These are phyloP conservation scores for Penicillium pulvis DNA, from an alignment of 495 filamentous ascomycete genomes.

Conservation along the genomic window DNA sequence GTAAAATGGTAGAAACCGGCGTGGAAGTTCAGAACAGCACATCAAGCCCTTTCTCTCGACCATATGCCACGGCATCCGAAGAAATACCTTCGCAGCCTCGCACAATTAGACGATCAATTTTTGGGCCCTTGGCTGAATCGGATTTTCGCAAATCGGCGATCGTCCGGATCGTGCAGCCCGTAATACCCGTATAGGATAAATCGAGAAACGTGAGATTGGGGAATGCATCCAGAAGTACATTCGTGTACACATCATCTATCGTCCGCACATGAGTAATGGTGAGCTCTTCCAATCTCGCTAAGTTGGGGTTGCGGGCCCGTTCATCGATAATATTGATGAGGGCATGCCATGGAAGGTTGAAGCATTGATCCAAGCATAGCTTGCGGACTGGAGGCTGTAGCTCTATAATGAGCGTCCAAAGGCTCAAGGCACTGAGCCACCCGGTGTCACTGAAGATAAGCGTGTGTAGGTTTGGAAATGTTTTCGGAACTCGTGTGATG, in stretches of 20 bases:
- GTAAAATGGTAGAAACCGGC: background rate
- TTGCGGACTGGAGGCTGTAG: background rate
- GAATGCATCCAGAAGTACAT: slow-evolving; percentile 19
- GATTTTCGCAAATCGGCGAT: slow-evolving; percentile 27
- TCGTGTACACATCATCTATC: slow-evolving; percentile 26
- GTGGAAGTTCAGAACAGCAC: slow-evolving; percentile 14
- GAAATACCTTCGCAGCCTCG: slow-evolving; percentile 38
- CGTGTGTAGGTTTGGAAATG: slow-evolving; percentile 34
- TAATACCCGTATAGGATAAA: slow-evolving; percentile 39
- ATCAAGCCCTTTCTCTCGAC: slow-evolving; percentile 33
- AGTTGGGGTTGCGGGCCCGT: background rate
- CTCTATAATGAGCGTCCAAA: slow-evolving; percentile 21
- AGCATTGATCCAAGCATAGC: slow-evolving; percentile 2
- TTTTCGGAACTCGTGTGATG: slow-evolving; percentile 1
- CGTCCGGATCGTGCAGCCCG: slow-evolving; percentile 37
- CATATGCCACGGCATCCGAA: slow-evolving; percentile 42
- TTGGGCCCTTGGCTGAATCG: slow-evolving; percentile 6
- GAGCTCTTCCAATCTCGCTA: slow-evolving; percentile 17
- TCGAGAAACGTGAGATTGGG: slow-evolving; percentile 33
- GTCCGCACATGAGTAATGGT: slow-evolving; percentile 27
- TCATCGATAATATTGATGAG: slow-evolving; percentile 7
- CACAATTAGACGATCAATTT: slow-evolving; percentile 30
- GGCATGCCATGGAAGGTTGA: slow-evolving; percentile 6
- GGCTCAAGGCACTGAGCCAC: slow-evolving; percentile 23
- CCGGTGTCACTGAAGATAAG: slow-evolving; percentile 34